A percentile compares a stretch with the other conserved stretches of the same genome.
These are phyloP conservation scores for Mycena olivaceomarginata DNA, from an alignment of 768 basidiomycete genomes.

Conservation along the genomic window DNA sequence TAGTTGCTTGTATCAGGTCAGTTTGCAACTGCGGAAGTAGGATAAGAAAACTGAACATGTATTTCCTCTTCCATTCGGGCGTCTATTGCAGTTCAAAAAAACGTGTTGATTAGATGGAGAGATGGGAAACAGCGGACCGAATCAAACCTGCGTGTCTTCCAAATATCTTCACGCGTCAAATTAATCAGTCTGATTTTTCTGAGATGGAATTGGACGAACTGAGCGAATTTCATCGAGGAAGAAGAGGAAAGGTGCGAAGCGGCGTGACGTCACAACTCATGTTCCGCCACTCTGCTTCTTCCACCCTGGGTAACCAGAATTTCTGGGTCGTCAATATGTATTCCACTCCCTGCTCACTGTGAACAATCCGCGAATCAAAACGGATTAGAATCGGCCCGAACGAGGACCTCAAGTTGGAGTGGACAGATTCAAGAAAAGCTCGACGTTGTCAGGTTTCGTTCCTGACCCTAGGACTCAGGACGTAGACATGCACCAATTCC, in stretches of 20 bases:
- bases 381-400: too few relatives aligned
- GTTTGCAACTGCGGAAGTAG: slow-evolving; percentile 16
- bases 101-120: neutral
- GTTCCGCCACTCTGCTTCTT: too few relatives aligned
- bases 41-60: slow-evolving; percentile 67
- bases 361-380: too few relatives aligned
- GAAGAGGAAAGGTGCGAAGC: neutral
- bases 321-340: too few relatives aligned
- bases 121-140: neutral
- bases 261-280: slow-evolving; percentile 15
- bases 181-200: neutral
- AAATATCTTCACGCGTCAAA: slow-evolving; percentile 70
- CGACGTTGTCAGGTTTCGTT: too few relatives aligned
- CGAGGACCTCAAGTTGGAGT: too few relatives aligned
- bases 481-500: too few relatives aligned
- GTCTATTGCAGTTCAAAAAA: slow-evolving; percentile 62
- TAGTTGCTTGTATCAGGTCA: slow-evolving; percentile 73
- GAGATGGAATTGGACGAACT: slow-evolving; percentile 57
- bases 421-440: too few relatives aligned
- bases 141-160: slow-evolving; percentile 78
- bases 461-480: too few relatives aligned
- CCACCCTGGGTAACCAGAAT: too few relatives aligned
- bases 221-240: slow-evolving; percentile 74
- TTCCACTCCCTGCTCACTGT: too few relatives aligned
- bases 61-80: slow-evolving; percentile 81